Evolutionary conservation across 106 monocot species (phyloP).

Genomic region (Amphibolis antarctica): DNA sequence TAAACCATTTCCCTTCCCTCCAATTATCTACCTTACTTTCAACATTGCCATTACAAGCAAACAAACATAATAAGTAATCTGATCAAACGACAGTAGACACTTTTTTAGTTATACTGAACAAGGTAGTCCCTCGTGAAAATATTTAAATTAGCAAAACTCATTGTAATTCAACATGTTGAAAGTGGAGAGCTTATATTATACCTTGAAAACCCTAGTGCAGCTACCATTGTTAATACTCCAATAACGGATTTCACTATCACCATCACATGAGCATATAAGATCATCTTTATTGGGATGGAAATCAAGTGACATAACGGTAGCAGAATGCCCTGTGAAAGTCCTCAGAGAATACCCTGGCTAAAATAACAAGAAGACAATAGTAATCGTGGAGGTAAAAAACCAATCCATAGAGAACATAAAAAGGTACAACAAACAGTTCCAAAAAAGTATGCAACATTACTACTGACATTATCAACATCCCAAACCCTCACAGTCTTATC

Average conservation of each 20-base stretch:
- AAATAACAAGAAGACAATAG: not conserved
- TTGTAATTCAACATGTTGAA: not conserved
- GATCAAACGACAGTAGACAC: no score
- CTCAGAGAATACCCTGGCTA: constrained; percentile 84
- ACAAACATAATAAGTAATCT: no score
- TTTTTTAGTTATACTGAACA: no score
- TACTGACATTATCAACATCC: constrained; percentile 86
- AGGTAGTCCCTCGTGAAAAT: no score
- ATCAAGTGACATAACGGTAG: constrained; percentile 82
- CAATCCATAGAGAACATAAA: not conserved
- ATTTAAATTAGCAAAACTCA: not conserved
- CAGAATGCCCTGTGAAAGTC: constrained; percentile 85
- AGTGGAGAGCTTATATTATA: constrained; percentile 7
- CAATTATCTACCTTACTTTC: no score
- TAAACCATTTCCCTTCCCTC: no score
- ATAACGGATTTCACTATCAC: constrained; percentile 74
- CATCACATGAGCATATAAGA: constrained; percentile 85
- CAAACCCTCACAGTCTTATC: constrained; percentile 90
- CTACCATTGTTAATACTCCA: constrained; percentile 91
- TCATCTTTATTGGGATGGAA: constrained; percentile 89
- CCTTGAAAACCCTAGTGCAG: constrained; percentile 67
- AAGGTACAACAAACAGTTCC: not conserved
- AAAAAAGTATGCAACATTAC: not conserved
- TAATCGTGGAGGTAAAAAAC: not conserved
- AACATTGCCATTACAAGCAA: no score